Base-by-base conservation (phyloP, 306 rosid species). In the Inga leiocalycina region DNA sequence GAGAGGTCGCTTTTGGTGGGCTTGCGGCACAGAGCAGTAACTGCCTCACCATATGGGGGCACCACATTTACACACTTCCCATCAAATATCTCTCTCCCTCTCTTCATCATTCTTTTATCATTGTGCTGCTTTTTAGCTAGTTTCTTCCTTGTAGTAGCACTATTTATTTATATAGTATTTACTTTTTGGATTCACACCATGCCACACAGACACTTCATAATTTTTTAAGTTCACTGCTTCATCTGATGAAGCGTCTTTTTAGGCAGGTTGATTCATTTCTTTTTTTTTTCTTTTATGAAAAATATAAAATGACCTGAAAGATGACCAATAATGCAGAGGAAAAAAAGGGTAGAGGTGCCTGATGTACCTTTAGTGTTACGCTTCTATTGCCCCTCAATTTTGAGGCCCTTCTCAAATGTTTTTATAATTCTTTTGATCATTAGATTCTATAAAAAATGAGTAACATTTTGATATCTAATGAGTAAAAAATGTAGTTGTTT, bases 1-100 rank as follows among this genome's bases (percentile, higher is more conserved):
- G 75, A 43, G 4, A 43, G 57, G 79, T 79, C 82, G 52, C 71
- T 79, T 69, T 83, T 76, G 52, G 73, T 27, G 79, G 79, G 54
- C 79, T 62, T 41, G 24, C 54, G 77, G 76, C 78, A 41, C 54
- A 71, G 81, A 37, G 80, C 76, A 80, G 62, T 80, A 27, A 76
- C 39, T 48, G 54, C 70, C 37, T 11, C 68, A 2, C 17, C 52
- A 43, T 10, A 71, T 71, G 54, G 52, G 10, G 35, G 62, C 84
- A 73, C 64, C 69, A 27, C 69, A 19, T 20, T 32, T 19, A 49
- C 68, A 62, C 68, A 24, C 35, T 62, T 27, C 68, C 68, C 68
- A 62, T 24, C 5, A 24, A 62, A 62, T 62, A 1, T 24, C 37
- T 12, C 68, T 62, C 16, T 24, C 35, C 19, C 69, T 14, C 32